Evolutionary conservation across 345 rosid genomes (phyloP).

Genomic region (Sapria himalayana): DNA sequence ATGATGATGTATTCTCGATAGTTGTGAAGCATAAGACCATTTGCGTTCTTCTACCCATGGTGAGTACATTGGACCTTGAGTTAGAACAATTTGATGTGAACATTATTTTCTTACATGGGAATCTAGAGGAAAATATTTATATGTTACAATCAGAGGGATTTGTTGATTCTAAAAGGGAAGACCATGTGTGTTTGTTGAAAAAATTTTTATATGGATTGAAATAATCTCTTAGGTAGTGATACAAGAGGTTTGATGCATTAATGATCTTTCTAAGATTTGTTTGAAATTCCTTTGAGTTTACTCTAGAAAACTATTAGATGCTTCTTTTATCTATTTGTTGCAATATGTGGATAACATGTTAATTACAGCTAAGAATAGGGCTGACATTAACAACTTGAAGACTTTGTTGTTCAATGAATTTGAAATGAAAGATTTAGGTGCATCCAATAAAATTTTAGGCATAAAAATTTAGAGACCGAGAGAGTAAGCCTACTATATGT

Average conservation of each 20-base stretch:
- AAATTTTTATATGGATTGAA: not conserved
- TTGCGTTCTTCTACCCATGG: not conserved
- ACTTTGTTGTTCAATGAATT: too few species aligned
- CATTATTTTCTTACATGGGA: not conserved
- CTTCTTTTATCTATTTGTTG: not conserved
- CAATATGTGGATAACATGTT: slow-evolving; percentile 1
- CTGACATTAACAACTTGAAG: too few species aligned
- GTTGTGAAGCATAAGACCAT: not conserved
- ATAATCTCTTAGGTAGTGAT: not conserved
- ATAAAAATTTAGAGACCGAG: not conserved
- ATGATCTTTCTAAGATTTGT: not conserved
- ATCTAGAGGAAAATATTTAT: not conserved
- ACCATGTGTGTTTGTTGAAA: not conserved
- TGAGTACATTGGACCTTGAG: too few species aligned
- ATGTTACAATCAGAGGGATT: not conserved
- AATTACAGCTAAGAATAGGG: not conserved
- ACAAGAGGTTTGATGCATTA: not conserved
- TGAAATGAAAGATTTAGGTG: not conserved
- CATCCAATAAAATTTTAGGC: not conserved
- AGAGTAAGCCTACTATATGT: not conserved
- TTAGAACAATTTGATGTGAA: not conserved
- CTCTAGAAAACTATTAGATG: not conserved
- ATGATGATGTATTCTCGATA: not conserved
- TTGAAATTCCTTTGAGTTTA: not conserved
- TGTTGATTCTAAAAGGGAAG: not conserved